Conservation (phyloP, 768 basidiomycete genomes). For the Holtermannia corniformis region DNA sequence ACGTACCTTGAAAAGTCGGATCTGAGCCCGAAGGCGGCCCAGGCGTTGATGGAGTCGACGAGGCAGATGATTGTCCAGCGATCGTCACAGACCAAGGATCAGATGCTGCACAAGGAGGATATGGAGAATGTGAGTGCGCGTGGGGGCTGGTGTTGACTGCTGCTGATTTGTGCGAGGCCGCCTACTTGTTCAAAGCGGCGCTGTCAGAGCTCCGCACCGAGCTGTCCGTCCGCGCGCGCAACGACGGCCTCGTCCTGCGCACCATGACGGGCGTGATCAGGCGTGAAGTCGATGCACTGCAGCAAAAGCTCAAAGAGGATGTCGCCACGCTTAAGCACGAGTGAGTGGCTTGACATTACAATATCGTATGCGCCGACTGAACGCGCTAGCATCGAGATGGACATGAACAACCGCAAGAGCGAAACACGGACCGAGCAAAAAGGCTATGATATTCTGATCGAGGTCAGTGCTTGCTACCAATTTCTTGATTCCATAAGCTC, state of each 20-base stretch:
- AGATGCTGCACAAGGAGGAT: conserved; percentile 42
- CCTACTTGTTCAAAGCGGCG: conserved; percentile 89
- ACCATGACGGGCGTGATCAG: conserved; percentile 65
- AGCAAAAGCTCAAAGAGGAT: conserved; percentile 90
- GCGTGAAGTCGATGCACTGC: conserved; percentile 73
- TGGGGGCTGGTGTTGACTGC: not conserved
- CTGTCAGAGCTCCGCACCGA: conserved; percentile 82
- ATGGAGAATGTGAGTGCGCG: conserved; percentile 43
- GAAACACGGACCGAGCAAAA: conserved; percentile 79
- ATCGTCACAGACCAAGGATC: conserved; percentile 27
- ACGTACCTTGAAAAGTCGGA: conserved; percentile 38
- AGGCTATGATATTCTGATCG: conserved; percentile 67
- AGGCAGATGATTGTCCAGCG: conserved; percentile 34
- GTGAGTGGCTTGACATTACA: conserved; percentile 47
- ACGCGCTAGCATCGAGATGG: conserved; percentile 75
- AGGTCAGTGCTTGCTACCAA: conserved; percentile 28
- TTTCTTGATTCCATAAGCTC: not conserved
- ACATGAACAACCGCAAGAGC: conserved; percentile 84
- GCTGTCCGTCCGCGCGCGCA: conserved; percentile 67
- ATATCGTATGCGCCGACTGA: not conserved
- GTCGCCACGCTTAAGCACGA: conserved; percentile 82
- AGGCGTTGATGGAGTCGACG: conserved; percentile 41
- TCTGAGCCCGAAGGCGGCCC: conserved; percentile 21
- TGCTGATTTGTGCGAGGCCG: conserved; percentile 61
- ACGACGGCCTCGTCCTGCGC: conserved; percentile 74